Base-by-base conservation (phyloP, 2,329 filamentous ascomycete species). In the Alternaria brassicae region DNA sequence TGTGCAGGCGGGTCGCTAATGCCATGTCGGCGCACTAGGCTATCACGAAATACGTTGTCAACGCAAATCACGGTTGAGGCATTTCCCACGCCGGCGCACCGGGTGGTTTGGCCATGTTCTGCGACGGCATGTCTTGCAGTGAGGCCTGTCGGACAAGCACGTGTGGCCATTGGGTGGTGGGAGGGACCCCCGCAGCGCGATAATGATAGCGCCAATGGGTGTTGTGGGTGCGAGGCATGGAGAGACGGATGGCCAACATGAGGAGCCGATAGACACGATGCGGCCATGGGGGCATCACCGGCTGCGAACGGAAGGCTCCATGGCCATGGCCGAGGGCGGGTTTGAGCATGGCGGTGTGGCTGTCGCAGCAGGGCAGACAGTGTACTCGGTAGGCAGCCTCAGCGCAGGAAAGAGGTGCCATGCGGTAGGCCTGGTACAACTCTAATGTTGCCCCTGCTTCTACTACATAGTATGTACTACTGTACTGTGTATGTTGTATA, bases 31-130 rank as follows among this genome's bases (percentile, higher is more conserved):
- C 54, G 47, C 23, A 48, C 51, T 63, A 79, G 78, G 77, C 78
- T 50, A 74, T 79, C 63, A 71, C 74, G 55, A 79, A 78, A 67
- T 79, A 79, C 57, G 72, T 79, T 15, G 68, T 76, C 44, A 67
- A 71, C 60, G 73, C 73, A 72, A 76, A 76, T 76, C 73, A 74
- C 36, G 68, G 68, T 44, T 77, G 71, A 77, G 61, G 62, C 66
- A 64, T 69, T 57, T 61, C 67, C 47, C 71, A 74, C 71, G 71
- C 61, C 56, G 65, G 48, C 50, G 39, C 36, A 30, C n/a, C n/a
- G 37, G 23, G 27, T 50, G 27, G 55, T 51, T 42, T 32, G 57
- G 45, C 32, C 36, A 44, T 51, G 48, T 45, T 17, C 27, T 27
- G 51, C 51, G 53, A 45, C 59, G 57, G 44, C 32, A 58, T 56